phyloP scores from a whole-genome alignment of 2,329 filamentous ascomycete species.

The Ascocoryne sarcoides region DNA sequence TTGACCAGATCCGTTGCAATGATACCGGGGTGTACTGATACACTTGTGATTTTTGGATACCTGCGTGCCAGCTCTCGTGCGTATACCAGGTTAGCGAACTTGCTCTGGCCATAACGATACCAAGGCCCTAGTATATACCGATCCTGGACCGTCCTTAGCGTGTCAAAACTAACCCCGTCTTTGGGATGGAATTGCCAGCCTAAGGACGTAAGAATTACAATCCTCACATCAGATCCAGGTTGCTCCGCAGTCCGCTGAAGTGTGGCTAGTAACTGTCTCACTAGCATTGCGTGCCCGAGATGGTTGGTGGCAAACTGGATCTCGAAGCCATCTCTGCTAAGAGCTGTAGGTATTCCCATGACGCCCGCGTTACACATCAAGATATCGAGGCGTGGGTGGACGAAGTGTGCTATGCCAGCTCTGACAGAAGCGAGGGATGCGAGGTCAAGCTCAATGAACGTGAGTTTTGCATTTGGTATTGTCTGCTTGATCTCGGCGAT shows the following conservation, averaged over 20 bases:
- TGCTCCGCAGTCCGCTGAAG: slow-evolving; percentile 23
- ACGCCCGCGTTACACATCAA: slow-evolving; percentile 39
- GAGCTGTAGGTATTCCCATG: slow-evolving; percentile 31
- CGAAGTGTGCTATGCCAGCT: slow-evolving; percentile 32
- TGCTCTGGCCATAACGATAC: slow-evolving; percentile 31
- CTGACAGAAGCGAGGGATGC: slow-evolving; percentile 36
- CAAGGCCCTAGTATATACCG: neutral
- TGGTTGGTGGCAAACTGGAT: slow-evolving; percentile 42
- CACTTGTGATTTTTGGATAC: slow-evolving; percentile 31
- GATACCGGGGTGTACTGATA: slow-evolving; percentile 35
- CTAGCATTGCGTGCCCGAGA: slow-evolving; percentile 38
- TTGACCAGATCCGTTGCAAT: slow-evolving; percentile 9
- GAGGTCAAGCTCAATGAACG: slow-evolving; percentile 37
- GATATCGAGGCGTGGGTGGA: slow-evolving; percentile 33
- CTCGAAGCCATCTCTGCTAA: slow-evolving; percentile 40
- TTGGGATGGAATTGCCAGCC: slow-evolving; percentile 7
- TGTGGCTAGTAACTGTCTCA: slow-evolving; percentile 31
- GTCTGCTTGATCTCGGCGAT: slow-evolving; percentile 31
- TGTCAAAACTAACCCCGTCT: slow-evolving; percentile 26
- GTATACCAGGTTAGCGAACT: slow-evolving; percentile 40
- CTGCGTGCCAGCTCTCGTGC: slow-evolving; percentile 33
- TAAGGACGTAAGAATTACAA: slow-evolving; percentile 12
- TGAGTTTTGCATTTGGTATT: slow-evolving; percentile 20
- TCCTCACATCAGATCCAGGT: slow-evolving; percentile 14
- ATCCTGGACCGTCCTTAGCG: slow-evolving; percentile 20